Percentiles rank a stretch among this genome's conserved stretches.
Evolutionary conservation across 345 rosid species (phyloP).

Genomic region (Excoecaria agallocha): DNA sequence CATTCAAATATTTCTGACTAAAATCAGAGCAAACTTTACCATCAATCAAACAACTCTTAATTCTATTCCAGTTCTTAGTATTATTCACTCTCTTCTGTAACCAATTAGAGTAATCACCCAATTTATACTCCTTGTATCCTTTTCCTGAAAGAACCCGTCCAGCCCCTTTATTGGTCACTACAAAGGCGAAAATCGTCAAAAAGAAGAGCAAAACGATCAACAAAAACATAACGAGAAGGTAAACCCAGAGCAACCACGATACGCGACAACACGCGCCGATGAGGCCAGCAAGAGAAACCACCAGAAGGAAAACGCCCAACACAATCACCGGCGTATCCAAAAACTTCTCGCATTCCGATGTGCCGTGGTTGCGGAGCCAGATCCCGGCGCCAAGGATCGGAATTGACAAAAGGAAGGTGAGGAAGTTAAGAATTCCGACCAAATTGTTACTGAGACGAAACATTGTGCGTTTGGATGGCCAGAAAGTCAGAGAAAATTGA

Average conservation of each 20-base stretch:
- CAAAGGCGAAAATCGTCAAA: conserved; percentile 79
- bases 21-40: conserved; percentile 45
- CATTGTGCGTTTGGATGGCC: conserved; percentile 21
- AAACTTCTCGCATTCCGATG: conserved; percentile 72
- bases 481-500: neutral
- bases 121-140: conserved; percentile 78
- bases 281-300: conserved; percentile 72
- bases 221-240: conserved; percentile 76
- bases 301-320: conserved; percentile 73
- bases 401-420: conserved; percentile 68
- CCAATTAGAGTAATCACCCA: conserved; percentile 71
- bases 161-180: conserved; percentile 79
- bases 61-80: conserved; percentile 60
- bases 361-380: conserved; percentile 63
- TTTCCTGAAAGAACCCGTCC: conserved; percentile 48
- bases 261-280: conserved; percentile 84
- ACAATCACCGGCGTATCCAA: conserved; percentile 66
- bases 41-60: conserved; percentile 61
- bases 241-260: conserved; percentile 74
- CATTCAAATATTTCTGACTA: conserved; percentile 14
- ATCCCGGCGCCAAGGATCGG: conserved; percentile 72
- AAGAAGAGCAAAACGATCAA: conserved; percentile 55
- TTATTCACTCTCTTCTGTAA: conserved; percentile 56
- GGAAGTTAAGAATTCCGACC: conserved; percentile 68
- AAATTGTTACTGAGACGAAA: conserved; percentile 67